Evolutionary conservation across 2,329 filamentous ascomycete genomes (phyloP).

Genomic region (Aureobasidium sp.): DNA sequence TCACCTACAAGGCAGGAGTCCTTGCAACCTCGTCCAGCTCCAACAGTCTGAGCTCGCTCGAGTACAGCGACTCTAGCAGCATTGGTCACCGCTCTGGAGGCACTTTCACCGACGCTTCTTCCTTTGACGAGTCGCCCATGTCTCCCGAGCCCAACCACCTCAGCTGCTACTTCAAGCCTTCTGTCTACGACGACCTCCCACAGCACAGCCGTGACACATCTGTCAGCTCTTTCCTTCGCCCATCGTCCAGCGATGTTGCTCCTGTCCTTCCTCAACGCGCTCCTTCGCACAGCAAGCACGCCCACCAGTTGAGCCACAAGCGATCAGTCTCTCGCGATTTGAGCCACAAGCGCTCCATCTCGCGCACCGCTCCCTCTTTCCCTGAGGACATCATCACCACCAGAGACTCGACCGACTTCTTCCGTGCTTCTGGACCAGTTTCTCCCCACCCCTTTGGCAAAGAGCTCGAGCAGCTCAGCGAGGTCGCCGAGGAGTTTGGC

Average conservation of each 20-base stretch:
- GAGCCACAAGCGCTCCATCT: slow-evolving; percentile 57
- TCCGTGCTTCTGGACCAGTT: slow-evolving; percentile 32
- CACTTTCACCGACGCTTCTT: slow-evolving; percentile 59
- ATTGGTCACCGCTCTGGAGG: slow-evolving; percentile 50
- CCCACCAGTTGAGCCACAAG: slow-evolving; percentile 62
- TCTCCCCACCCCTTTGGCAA: slow-evolving; percentile 68
- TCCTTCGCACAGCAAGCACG: slow-evolving; percentile 81
- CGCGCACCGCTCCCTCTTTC: slow-evolving; percentile 28
- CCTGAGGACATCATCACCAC: neutral
- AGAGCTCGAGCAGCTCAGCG: slow-evolving; percentile 85
- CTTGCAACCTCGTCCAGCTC: slow-evolving; percentile 25
- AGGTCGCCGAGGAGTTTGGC: slow-evolving; percentile 83
- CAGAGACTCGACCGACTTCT: slow-evolving; percentile 37
- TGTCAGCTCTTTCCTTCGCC: slow-evolving; percentile 18
- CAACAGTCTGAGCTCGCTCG: slow-evolving; percentile 48
- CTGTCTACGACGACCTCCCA: slow-evolving; percentile 24
- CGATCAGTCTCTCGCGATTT: slow-evolving; percentile 51
- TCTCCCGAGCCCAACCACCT: slow-evolving; percentile 47
- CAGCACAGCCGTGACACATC: slow-evolving; percentile 9
- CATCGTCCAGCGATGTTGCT: slow-evolving; percentile 33
- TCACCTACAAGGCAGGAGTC: slow-evolving; percentile 18
- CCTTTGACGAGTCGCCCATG: slow-evolving; percentile 35
- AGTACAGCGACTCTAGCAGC: slow-evolving; percentile 61
- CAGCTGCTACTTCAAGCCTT: slow-evolving; percentile 49
- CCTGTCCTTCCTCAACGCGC: slow-evolving; percentile 70